phyloP scores from a whole-genome alignment of 208 protist genomes.

The Porcisia hertigi region DNA sequence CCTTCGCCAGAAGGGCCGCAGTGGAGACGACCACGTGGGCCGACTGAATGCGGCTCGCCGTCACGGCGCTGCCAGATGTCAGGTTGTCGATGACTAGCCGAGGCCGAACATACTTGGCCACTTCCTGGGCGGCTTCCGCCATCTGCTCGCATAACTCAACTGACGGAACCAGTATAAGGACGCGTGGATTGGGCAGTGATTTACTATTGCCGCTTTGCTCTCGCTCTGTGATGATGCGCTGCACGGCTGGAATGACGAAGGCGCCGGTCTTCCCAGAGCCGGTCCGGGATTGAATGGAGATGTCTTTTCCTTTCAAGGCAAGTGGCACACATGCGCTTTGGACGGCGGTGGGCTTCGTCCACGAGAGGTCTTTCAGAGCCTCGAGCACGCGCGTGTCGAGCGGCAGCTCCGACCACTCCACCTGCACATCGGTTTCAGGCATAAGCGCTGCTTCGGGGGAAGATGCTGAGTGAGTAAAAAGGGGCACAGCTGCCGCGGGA shows the following conservation, averaged over 20 bases:
- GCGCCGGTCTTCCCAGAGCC: conserved; percentile 91
- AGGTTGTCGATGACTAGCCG: conserved; percentile 87
- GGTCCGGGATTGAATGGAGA: conserved; percentile 88
- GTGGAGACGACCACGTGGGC: conserved; percentile 87
- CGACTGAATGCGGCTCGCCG: conserved; percentile 58
- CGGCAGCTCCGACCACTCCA: conserved; percentile 77
- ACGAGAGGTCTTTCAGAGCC: conserved; percentile 82
- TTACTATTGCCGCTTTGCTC: conserved; percentile 45
- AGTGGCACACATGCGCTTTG: conserved; percentile 94
- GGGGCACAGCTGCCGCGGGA: not conserved
- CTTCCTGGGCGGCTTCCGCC: conserved; percentile 59
- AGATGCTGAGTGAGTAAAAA: conserved; percentile 12
- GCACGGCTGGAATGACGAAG: conserved; percentile 86
- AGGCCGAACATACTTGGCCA: conserved; percentile 83
- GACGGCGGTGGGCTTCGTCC: conserved; percentile 90
- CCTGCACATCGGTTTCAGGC: conserved; percentile 28
- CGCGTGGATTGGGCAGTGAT: conserved; percentile 56
- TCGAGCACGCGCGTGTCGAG: conserved; percentile 83
- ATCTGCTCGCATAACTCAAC: conserved; percentile 96
- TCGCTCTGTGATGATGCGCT: conserved; percentile 82
- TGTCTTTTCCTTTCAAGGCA: conserved; percentile 90
- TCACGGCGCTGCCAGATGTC: conserved; percentile 52
- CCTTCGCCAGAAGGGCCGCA: conserved; percentile 79
- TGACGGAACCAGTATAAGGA: conserved; percentile 95
- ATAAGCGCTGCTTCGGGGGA: conserved; percentile 9